Evolutionary conservation across 208 protist genomes (phyloP).

Genomic region (Sergeia podlipaevii): DNA sequence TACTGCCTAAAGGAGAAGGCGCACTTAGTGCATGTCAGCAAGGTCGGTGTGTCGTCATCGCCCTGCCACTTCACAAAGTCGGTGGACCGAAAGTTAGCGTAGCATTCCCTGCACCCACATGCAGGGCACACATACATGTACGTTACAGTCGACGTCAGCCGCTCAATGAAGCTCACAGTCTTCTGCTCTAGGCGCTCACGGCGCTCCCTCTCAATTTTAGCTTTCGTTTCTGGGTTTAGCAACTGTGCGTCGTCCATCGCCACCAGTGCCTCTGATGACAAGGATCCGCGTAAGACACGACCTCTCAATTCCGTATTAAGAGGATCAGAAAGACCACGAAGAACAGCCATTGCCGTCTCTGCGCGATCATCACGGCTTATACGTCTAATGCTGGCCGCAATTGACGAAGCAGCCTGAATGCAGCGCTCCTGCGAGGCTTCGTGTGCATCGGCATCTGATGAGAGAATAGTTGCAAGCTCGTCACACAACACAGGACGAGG

Average conservation of each 20-base stretch:
- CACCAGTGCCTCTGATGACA: slow-evolving; percentile 23
- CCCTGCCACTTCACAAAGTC: slow-evolving; percentile 73
- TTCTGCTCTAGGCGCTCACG: slow-evolving; percentile 33
- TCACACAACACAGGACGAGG: too few relatives aligned
- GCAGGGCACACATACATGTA: slow-evolving; percentile 45
- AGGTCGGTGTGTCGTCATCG: slow-evolving; percentile 47
- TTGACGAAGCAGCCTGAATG: too few relatives aligned
- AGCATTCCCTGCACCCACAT: slow-evolving; percentile 46
- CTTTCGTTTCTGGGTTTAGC: slow-evolving; percentile 30
- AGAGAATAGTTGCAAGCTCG: too few relatives aligned
- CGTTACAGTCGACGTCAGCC: slow-evolving; percentile 30
- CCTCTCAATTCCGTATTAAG: slow-evolving; percentile 40
- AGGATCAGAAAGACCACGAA: slow-evolving; percentile 43
- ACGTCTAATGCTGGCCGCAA: too few relatives aligned
- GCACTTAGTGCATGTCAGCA: slow-evolving; percentile 51
- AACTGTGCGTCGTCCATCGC: slow-evolving; percentile 36
- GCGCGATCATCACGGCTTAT: slow-evolving; percentile 22
- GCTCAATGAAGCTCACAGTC: slow-evolving; percentile 37
- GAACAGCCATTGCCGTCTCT: slow-evolving; percentile 26
- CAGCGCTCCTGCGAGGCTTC: not conserved
- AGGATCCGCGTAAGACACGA: slow-evolving; percentile 16
- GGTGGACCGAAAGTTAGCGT: slow-evolving; percentile 43
- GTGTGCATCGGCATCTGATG: too few relatives aligned
- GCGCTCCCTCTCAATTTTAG: slow-evolving; percentile 23
- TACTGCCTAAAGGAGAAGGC: slow-evolving; percentile 27